Percentiles rank a stretch among this genome's conserved stretches.
phyloP scores from a whole-genome alignment of 208 protist species.

The Acanthamoeba sp. region DNA sequence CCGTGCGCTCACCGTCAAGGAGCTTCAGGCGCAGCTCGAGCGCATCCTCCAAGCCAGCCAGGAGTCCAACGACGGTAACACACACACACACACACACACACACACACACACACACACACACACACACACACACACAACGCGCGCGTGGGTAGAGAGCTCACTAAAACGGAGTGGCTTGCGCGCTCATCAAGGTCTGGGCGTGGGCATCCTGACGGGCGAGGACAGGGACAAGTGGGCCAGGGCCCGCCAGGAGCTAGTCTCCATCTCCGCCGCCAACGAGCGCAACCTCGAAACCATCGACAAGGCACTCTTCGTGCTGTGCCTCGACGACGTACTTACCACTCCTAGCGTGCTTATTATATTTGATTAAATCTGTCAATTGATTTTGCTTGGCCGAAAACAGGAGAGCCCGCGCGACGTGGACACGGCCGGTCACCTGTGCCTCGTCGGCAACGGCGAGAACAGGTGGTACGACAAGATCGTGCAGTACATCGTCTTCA shows the following conservation, averaged over 20 bases:
- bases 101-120: no score
- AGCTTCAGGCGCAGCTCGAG: slow-evolving; percentile 39
- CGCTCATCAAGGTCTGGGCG: background rate
- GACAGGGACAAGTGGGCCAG: slow-evolving; percentile 60
- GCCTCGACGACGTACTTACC: slow-evolving; percentile 35
- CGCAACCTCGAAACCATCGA: slow-evolving; percentile 20
- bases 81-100: background rate
- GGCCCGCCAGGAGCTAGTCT: slow-evolving; percentile 39
- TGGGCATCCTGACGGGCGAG: slow-evolving; percentile 42
- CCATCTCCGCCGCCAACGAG: background rate
- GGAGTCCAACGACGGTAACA: slow-evolving; percentile 10
- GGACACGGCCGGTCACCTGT: slow-evolving; percentile 21
- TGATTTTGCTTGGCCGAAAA: background rate
- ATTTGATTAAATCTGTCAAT: background rate
- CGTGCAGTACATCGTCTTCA: slow-evolving; percentile 68
- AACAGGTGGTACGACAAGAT: slow-evolving; percentile 74
- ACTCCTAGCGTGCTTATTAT: background rate
- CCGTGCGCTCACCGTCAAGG: slow-evolving; percentile 29
- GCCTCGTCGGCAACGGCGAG: slow-evolving; percentile 57
- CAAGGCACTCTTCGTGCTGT: slow-evolving; percentile 62
- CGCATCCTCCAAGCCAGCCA: slow-evolving; percentile 3
- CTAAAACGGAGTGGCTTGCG: no score
- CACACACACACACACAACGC: no score
- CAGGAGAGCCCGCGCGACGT: slow-evolving; percentile 25
- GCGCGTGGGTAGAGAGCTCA: no score